A percentile compares a stretch with the other conserved stretches of the same genome.
phyloP scores from a whole-genome alignment of 495 filamentous ascomycete genomes.

The Trichocladium antarcticum region DNA sequence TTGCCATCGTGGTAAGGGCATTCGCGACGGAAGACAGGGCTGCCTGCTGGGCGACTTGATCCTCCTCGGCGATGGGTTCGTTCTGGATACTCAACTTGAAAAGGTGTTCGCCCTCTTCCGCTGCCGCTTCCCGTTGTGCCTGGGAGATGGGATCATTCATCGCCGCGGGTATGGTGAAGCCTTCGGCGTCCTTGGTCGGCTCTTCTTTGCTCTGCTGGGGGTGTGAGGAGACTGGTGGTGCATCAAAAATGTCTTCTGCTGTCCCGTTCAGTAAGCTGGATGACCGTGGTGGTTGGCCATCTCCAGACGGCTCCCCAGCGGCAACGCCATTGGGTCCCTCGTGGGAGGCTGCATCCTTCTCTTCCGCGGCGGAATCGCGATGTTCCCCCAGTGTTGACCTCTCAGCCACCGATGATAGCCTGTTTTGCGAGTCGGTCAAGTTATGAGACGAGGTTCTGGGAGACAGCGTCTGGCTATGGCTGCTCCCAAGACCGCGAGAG shows the following conservation, averaged over 20 bases:
- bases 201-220: slow-evolving; percentile 31
- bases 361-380: slow-evolving; percentile 21
- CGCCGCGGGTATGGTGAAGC: slow-evolving; percentile 57
- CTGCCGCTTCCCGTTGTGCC: slow-evolving; percentile 66
- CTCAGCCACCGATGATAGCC: slow-evolving; percentile 43
- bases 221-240: slow-evolving; percentile 38
- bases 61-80: slow-evolving; percentile 88
- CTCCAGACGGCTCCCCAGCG: slow-evolving; percentile 20
- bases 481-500: slow-evolving; percentile 40
- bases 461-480: slow-evolving; percentile 38
- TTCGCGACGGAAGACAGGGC: slow-evolving; percentile 88
- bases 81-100: slow-evolving; percentile 89
- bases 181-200: slow-evolving; percentile 45
- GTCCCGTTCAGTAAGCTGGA: slow-evolving; percentile 31
- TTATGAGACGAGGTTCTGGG: slow-evolving; percentile 46
- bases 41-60: slow-evolving; percentile 66
- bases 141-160: slow-evolving; percentile 71
- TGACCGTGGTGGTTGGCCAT: slow-evolving; percentile 16
- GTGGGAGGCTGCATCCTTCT: slow-evolving; percentile 28
- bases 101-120: slow-evolving; percentile 52
- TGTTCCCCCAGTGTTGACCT: slow-evolving; percentile 22
- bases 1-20: slow-evolving; percentile 55
- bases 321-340: slow-evolving; percentile 36
- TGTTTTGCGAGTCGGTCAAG: slow-evolving; percentile 40
- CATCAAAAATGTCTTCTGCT: slow-evolving; percentile 33